A percentile compares a stretch with the other conserved stretches of the same genome.
Conservation (phyloP, 176 grass and related monocot genomes). For the Leersia perrieri region DNA sequence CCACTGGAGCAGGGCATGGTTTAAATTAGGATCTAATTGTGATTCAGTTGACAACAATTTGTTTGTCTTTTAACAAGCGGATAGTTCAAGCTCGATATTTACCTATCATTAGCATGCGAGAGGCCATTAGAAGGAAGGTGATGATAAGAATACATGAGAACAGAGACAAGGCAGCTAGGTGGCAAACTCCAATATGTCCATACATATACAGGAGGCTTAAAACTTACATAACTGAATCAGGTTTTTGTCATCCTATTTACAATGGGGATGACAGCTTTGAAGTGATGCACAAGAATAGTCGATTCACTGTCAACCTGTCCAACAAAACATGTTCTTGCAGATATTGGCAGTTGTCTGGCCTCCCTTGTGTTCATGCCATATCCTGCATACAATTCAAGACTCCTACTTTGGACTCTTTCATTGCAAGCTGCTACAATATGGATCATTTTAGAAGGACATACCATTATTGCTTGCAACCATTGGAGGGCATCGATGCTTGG, state of each 20-base stretch:
- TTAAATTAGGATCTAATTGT: background rate
- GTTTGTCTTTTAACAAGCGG: background rate
- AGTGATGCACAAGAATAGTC: background rate
- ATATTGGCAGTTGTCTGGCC: constrained; percentile 2
- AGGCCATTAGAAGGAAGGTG: background rate
- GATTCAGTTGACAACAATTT: background rate
- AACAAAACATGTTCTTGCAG: background rate
- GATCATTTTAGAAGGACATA: background rate
- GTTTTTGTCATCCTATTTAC: background rate
- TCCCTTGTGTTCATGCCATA: constrained; percentile 7
- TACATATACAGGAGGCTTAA: background rate
- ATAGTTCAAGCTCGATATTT: background rate
- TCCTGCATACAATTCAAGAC: constrained; percentile 7
- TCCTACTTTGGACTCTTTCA: background rate
- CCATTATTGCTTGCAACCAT: background rate
- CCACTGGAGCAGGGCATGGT: background rate
- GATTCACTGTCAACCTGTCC: background rate
- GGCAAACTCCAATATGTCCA: background rate
- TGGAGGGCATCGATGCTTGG: background rate
- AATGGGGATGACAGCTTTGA: background rate
- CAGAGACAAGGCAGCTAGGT: background rate
- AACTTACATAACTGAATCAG: background rate
- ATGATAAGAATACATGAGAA: background rate
- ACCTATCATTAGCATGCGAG: background rate
- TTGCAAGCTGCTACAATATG: background rate